Base-by-base conservation (phyloP, 176 grass and related monocot species). In the bread wheat (Triticum aestivum) region DNA sequence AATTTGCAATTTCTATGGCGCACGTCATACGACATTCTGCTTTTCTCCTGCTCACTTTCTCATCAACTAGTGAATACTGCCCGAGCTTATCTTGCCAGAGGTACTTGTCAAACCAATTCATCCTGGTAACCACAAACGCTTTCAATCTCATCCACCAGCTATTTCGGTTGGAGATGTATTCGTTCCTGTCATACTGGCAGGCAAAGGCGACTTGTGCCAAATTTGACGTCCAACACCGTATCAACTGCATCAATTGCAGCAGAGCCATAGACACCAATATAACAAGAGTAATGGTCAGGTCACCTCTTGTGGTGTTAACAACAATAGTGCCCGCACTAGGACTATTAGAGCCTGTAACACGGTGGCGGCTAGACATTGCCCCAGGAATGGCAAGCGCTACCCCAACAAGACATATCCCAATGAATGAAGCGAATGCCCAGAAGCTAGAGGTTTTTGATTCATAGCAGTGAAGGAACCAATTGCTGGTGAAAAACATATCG, bases 181-280 rank as follows among this genome's bases (percentile, higher is more conserved):
- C n/a, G n/a, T n/a, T n/a, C n/a, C n/a, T n/a, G n/a, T n/a, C n/a
- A 2, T 68, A 82, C 27, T 15, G 64, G 3, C 65, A 69, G 17
- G 11, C 79, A 82, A 82, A 0, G 65, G 44, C 17, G 2, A 82
- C 17, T 82, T 6, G 49, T 1, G 44, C 79, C 79, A 65, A 82
- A 20, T 82, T 82, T 54, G 79, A 82, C 11, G 79, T 82, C 79
- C 79, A 82, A 6, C 79, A 82, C 44, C 42, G 1, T 9, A 82
- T 52, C 65, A 82, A 35, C 5, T 69, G 65, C 42, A 69, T 2
- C 65, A 82, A 23, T 9, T 82, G 79, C 30, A 82, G 14, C 6
- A 82, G 65, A 69, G 79, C 79, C 11, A 82, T 44, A 7, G 65
- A 69, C 26, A 24, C 79, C 79, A 82, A 35, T 69, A 82, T 69